A percentile compares a stretch with the other conserved stretches of the same genome.
Evolutionary conservation across 495 filamentous ascomycete species (phyloP).

Genomic region (Cladorrhinum samala): DNA sequence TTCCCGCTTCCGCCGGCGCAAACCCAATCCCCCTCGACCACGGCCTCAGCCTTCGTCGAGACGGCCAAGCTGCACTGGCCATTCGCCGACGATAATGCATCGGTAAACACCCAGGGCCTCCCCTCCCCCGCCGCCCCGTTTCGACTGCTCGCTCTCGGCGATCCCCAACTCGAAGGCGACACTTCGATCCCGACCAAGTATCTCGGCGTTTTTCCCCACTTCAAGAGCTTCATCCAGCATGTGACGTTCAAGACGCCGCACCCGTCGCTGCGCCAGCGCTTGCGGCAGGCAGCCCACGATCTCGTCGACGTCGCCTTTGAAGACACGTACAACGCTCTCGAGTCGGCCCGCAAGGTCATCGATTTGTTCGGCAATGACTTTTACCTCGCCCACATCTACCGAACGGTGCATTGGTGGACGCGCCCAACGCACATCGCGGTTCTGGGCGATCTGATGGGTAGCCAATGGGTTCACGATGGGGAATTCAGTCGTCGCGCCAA

Average conservation of each 20-base stretch:
- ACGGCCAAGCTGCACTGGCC: conserved; percentile 46
- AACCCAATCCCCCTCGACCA: conserved; percentile 19
- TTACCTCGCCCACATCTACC: conserved; percentile 89
- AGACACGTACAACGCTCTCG: conserved; percentile 58
- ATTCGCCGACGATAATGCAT: background rate
- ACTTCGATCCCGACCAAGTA: conserved; percentile 63
- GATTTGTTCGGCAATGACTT: conserved; percentile 91
- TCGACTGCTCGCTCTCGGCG: conserved; percentile 81
- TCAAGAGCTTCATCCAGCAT: conserved; percentile 47
- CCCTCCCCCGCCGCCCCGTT: conserved; percentile 57
- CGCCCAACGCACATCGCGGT: conserved; percentile 82
- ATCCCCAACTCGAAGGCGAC: conserved; percentile 94
- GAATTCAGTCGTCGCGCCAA: conserved; percentile 69
- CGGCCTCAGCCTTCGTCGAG: conserved; percentile 34
- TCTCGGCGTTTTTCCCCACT: conserved; percentile 54
- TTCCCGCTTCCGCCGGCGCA: conserved; percentile 57
- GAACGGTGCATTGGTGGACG: conserved; percentile 74
- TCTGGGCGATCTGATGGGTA: conserved; percentile 88
- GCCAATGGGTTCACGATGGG: conserved; percentile 83
- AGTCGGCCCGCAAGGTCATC: conserved; percentile 65
- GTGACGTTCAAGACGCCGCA: conserved; percentile 38
- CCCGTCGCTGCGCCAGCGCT: conserved; percentile 37
- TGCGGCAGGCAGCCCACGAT: conserved; percentile 44
- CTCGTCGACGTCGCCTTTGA: conserved; percentile 49
- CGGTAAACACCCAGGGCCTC: conserved; percentile 16